Base-by-base conservation (phyloP, 192 early-diverging fungal species). In the Oehlia diaphana region DNA sequence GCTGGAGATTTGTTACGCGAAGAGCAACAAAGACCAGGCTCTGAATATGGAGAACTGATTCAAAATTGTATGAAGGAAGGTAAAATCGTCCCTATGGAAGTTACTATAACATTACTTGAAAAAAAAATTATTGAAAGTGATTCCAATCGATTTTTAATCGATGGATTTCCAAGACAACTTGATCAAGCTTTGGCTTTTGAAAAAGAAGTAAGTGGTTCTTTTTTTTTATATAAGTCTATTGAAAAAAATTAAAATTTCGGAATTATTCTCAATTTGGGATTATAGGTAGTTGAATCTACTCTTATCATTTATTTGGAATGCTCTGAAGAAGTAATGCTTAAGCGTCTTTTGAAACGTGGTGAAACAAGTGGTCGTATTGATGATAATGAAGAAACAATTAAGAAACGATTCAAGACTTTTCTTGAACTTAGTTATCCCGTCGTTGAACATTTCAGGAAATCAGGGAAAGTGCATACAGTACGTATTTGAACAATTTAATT, bases 311-410 rank as follows among this genome's bases (percentile, higher is more conserved):
- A 94, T 90, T 97, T 97, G 88, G 96, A 97, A 74, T 98, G 97
- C 84, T 93, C 96, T 19, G 97, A 99, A 85, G 88, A 94, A 50
- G 93, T 93, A 71, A 92, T 99, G 94, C 85, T 97, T 61, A 88
- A 90, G 83, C 92, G 98, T 42, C 85, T 99, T 78, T 81, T 97
- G 84, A 95, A 97, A 83, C 92, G 98, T 79, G 98, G 97, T 10
- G 94, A 98, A 82, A 98, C 94, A 33, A 94, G 92, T 71, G 98
- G 98, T 1, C 89, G 98, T 35, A 84, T 90, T 19, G 98, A 99
- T 80, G 98, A 99, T 79, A 98, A 99, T 81, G 91, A 95, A 50
- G 96, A 98, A 80, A 93, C 93, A 9, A 99, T 99, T 90, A 91
- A 89, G 79, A 99, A 99, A 88, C 90, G 98, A 9, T 99, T 99